Conservation (phyloP, 257 asterid species). For the Schizonepeta tenuifolia region DNA sequence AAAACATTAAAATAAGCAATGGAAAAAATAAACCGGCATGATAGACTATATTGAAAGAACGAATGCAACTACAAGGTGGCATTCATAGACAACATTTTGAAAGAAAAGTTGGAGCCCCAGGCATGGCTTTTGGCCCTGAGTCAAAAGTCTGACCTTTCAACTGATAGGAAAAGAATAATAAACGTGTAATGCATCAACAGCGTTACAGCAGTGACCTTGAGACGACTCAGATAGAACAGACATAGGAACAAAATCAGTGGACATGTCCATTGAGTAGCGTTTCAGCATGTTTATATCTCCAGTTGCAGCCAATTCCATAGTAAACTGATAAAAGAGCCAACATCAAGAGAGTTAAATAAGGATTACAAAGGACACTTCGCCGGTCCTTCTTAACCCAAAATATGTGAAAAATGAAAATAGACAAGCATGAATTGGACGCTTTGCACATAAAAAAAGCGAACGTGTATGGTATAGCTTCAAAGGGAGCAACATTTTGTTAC, state of each 20-base stretch:
- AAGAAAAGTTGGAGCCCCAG: not conserved
- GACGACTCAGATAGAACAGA: slow-evolving; percentile 78
- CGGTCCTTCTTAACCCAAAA: slow-evolving; percentile 34
- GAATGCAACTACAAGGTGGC: not conserved
- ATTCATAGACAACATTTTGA: not conserved
- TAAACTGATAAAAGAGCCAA: slow-evolving; percentile 59
- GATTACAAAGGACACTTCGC: slow-evolving; percentile 7
- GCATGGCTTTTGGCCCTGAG: slow-evolving; percentile 20
- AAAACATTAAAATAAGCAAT: not conserved
- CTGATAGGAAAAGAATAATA: not conserved
- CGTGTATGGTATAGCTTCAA: slow-evolving; percentile 1
- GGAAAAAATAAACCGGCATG: not conserved
- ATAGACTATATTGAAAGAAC: not conserved
- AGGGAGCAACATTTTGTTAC: not conserved
- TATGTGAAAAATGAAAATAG: slow-evolving; percentile 25
- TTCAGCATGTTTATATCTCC: slow-evolving; percentile 62
- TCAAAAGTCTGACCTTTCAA: slow-evolving; percentile 19
- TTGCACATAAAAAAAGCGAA: slow-evolving; percentile 1
- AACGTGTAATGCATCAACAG: not conserved
- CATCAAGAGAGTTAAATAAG: slow-evolving; percentile 31
- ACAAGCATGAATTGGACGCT: slow-evolving; percentile 2
- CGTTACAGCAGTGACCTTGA: slow-evolving; percentile 56
- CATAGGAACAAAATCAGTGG: slow-evolving; percentile 87
- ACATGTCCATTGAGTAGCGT: slow-evolving; percentile 81
- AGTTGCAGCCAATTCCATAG: slow-evolving; percentile 78